A percentile compares a stretch with the other conserved stretches of the same genome.
phyloP scores from a whole-genome alignment of 2,329 filamentous ascomycete species.

The Cercospora berteroae region DNA sequence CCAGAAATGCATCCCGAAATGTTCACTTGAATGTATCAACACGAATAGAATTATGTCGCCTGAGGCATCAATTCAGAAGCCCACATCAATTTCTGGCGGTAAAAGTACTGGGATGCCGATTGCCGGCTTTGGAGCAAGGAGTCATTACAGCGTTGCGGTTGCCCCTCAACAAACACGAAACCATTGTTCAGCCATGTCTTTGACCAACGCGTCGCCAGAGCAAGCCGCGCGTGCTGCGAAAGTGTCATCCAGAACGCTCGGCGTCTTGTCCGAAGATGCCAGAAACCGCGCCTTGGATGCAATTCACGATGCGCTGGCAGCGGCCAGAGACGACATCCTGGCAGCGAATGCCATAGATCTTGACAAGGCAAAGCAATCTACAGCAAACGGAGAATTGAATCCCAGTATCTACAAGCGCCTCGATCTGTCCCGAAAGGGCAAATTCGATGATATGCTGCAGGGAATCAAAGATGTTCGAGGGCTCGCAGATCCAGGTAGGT shows the following conservation, averaged over 20 bases:
- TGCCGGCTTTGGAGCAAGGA: neutral
- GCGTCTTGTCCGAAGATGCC: constrained; percentile 69
- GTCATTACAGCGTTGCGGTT: neutral
- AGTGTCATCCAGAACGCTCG: constrained; percentile 75
- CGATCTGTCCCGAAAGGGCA: constrained; percentile 80
- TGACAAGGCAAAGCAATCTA: constrained; percentile 68
- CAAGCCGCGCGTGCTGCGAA: constrained; percentile 78
- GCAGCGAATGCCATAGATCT: constrained; percentile 84
- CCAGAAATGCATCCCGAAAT: neutral
- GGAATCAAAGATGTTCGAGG: constrained; percentile 85
- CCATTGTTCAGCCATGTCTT: constrained; percentile 63
- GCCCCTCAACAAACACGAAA: neutral
- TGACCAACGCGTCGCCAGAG: constrained; percentile 78
- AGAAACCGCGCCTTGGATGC: constrained; percentile 83
- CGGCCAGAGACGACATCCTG: constrained; percentile 71
- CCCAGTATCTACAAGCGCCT: constrained; percentile 83
- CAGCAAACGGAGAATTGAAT: constrained; percentile 71
- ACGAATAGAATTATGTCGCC: neutral
- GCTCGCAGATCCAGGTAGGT: constrained; percentile 79
- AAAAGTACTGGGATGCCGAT: neutral
- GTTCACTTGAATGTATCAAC: neutral
- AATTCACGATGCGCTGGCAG: constrained; percentile 73
- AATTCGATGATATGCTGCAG: constrained; percentile 97
- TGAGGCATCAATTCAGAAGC: neutral
- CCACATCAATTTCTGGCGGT: neutral